phyloP scores from a whole-genome alignment of 202 grass and related monocot genomes.

The Panicum virgatum region DNA sequence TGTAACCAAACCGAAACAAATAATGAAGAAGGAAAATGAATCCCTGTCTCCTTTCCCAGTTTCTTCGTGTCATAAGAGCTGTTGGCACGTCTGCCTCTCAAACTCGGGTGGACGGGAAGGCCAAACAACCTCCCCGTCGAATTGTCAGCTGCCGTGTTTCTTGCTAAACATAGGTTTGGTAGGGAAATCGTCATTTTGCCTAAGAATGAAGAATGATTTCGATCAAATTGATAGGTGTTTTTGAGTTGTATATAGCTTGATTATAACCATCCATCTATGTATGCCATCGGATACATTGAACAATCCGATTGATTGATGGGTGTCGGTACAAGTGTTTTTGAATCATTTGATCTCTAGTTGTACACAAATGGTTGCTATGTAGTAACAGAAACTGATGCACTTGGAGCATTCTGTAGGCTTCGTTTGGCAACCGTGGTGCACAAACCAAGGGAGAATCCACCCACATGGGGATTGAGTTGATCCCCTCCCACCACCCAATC shows the following conservation, averaged over 20 bases:
- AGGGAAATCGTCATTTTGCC: background rate
- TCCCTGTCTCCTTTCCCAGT: background rate
- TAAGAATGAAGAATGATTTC: too few relatives aligned
- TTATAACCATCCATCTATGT: background rate
- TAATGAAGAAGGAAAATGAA: slow-evolving; percentile 37
- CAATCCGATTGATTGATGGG: too few relatives aligned
- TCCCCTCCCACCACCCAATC: too few relatives aligned
- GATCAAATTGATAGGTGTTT: background rate
- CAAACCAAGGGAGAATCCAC: too few relatives aligned
- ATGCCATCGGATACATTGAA: background rate
- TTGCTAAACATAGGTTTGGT: background rate
- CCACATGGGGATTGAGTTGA: too few relatives aligned
- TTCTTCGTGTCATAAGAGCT: background rate
- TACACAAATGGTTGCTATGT: too few relatives aligned
- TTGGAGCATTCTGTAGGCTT: too few relatives aligned
- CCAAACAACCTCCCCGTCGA: background rate
- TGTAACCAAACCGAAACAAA: slow-evolving; percentile 44
- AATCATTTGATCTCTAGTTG: background rate
- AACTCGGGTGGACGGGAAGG: background rate
- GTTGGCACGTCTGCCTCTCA: background rate
- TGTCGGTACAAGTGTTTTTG: too few relatives aligned
- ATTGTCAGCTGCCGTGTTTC: background rate
- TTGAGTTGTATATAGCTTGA: background rate
- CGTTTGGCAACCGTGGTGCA: too few relatives aligned
- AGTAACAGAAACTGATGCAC: too few relatives aligned